Evolutionary conservation across 805 yeast genomes (phyloP), one percentile per base, ranked within the genome.

Genomic region (Debaryomyces castellii): DNA sequence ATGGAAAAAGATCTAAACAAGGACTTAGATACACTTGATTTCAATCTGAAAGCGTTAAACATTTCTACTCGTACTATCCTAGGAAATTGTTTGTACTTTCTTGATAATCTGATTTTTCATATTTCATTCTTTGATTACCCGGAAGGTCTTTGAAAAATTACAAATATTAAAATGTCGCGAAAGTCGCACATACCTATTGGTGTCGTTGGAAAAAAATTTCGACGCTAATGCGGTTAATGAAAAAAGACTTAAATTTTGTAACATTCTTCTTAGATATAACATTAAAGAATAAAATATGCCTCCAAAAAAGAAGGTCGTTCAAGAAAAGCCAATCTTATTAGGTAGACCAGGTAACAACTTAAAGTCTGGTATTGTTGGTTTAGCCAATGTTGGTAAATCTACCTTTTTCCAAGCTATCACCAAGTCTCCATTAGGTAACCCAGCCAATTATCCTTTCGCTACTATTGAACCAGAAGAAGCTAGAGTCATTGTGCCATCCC

Each of bases 381-480:
- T 92, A 50, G 97, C 97, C 60, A 86, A 84, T 61, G 96, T 92
- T 53, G 99, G 99, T 60, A 94, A 94, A 70, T 89, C 97, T 11
- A 92, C 98, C 6, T 90, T 92, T 69, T 92, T 92, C 82, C 98
- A 94, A 71, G 96, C 97, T 46, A 87, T 94, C 62, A 92, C 98
- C 46, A 83, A 85, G 71, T 89, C 91, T 56, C 89, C 91, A 40
- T 74, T 94, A 55, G 98, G 99, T 51, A 90, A 80, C 74, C 98
- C 99, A 46, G 99, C 98, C 48, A 92, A 92, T 69, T 92, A 91
- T 67, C 99, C 99, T 21, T 92, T 89, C 66, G 99, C 99, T 36
- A 92, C 99, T 46, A 89, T 89, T 64, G 97, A 92, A 58, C 98
- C 99, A 44, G 98, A 94, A 74, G 97, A 92, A 74, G 97, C 98